Evolutionary conservation across 805 yeast genomes (phyloP).

Genomic region (Lipomyces kockii): DNA sequence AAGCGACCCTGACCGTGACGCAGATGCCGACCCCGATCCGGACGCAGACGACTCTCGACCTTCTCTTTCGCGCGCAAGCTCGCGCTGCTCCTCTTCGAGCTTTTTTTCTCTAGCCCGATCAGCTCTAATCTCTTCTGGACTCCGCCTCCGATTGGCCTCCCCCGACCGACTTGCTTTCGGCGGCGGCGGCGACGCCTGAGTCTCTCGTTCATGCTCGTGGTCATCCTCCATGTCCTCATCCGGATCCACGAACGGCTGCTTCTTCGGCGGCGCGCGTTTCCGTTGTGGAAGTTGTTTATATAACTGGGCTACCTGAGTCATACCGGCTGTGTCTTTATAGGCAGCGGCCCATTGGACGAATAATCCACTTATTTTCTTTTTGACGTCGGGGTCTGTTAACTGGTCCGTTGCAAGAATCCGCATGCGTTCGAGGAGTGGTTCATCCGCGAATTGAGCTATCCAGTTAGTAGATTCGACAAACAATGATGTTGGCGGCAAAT

Average conservation of each 20-base stretch:
- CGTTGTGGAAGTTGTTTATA: conserved; percentile 52
- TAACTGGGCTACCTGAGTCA: conserved; percentile 55
- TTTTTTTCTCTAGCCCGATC: conserved; percentile 4
- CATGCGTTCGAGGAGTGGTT: conserved; percentile 67
- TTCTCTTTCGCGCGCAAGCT: conserved; percentile 1
- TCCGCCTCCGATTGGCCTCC: conserved; percentile 4
- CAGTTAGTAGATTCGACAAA: not conserved
- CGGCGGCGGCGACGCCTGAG: conserved; percentile 21
- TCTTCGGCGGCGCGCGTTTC: conserved; percentile 39
- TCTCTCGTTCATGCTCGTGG: conserved; percentile 18
- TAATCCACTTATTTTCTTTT: conserved; percentile 54
- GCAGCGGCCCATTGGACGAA: conserved; percentile 72
- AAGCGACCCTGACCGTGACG: conserved; percentile 6
- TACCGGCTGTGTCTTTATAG: conserved; percentile 55
- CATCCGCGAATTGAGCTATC: conserved; percentile 51
- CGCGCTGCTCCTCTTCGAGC: conserved; percentile 8
- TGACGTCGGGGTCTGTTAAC: conserved; percentile 51
- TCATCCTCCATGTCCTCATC: conserved; percentile 35
- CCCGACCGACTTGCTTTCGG: conserved; percentile 32
- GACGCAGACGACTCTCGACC: not conserved
- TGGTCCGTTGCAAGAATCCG: conserved; percentile 54
- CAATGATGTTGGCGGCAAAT: not conserved
- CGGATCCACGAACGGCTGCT: conserved; percentile 30
- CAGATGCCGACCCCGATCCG: not conserved
- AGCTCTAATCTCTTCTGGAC: conserved; percentile 5